Evolutionary conservation across 2,329 filamentous ascomycete genomes (phyloP).

Genomic region (Sarocladium strictum): DNA sequence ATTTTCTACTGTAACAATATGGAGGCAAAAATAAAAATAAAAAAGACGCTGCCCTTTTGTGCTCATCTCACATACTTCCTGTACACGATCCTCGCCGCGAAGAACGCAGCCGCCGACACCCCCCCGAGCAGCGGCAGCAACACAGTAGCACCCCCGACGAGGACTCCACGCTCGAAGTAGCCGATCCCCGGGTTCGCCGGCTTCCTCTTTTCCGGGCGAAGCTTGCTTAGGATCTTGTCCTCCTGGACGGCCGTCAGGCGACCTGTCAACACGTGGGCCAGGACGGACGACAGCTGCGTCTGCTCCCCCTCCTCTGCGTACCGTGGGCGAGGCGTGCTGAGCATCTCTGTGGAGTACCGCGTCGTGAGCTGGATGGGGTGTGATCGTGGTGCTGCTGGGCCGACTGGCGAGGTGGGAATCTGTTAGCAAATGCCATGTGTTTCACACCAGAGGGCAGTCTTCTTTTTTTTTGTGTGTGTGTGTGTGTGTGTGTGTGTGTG

Average conservation of each 20-base stretch:
- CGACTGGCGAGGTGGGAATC: not conserved
- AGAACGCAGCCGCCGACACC: not conserved
- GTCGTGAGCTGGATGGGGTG: not conserved
- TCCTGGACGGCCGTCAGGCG: not conserved
- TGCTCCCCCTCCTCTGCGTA: not conserved
- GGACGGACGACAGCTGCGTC: not conserved
- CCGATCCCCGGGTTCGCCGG: not conserved
- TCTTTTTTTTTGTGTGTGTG: too few relatives aligned
- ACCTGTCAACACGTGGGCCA: not conserved
- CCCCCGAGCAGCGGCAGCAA: not conserved
- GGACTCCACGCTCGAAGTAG: not conserved
- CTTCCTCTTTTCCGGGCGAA: not conserved
- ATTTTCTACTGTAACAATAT: too few relatives aligned
- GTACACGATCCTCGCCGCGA: not conserved
- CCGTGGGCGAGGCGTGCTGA: not conserved
- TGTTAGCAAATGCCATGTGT: too few relatives aligned
- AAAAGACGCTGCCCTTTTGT: too few relatives aligned
- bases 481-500: too few relatives aligned
- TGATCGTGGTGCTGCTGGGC: not conserved
- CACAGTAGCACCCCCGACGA: not conserved
- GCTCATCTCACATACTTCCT: not conserved
- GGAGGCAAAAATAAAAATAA: too few relatives aligned
- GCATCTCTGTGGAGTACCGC: not conserved
- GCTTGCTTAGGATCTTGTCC: not conserved
- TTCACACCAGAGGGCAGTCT: too few relatives aligned